Percentiles rank a stretch among this genome's conserved stretches.
phyloP scores from a whole-genome alignment of 2,329 filamentous ascomycete species.

The Helminthosporium solani region DNA sequence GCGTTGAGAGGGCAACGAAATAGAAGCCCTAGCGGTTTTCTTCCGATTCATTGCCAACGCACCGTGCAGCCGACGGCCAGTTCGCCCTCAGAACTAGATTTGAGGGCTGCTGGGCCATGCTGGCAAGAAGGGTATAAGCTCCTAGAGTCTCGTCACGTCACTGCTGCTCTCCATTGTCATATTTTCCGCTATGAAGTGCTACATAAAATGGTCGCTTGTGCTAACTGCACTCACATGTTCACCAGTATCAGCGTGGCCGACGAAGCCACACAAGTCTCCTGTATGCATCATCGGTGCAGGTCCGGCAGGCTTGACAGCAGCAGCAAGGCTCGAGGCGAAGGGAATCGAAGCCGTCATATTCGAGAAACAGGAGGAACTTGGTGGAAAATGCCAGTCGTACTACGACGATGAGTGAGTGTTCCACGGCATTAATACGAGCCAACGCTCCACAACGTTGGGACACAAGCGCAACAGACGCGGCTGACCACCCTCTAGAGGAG shows the following conservation, averaged over 20 bases:
- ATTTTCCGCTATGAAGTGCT: slow-evolving; percentile 16
- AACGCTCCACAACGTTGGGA: slow-evolving; percentile 13
- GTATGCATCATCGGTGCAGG: slow-evolving; percentile 44
- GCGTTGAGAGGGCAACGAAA: slow-evolving; percentile 30
- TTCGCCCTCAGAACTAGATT: slow-evolving; percentile 15
- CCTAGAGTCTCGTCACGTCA: slow-evolving; percentile 22
- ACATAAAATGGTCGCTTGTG: slow-evolving; percentile 24
- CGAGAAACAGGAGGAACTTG: slow-evolving; percentile 37
- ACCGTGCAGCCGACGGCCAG: slow-evolving; percentile 36
- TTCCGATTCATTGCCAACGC: slow-evolving; percentile 36
- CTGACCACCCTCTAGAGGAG: slow-evolving; percentile 40
- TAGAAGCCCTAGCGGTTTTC: slow-evolving; percentile 19
- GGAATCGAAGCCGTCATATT: slow-evolving; percentile 40
- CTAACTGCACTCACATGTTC: slow-evolving; percentile 23
- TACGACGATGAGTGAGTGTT: slow-evolving; percentile 42
- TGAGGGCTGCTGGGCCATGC: slow-evolving; percentile 14
- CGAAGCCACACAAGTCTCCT: slow-evolving; percentile 26
- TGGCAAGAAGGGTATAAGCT: slow-evolving; percentile 25
- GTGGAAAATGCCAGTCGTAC: slow-evolving; percentile 42
- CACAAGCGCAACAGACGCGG: slow-evolving; percentile 24
- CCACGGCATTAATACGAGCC: slow-evolving; percentile 4
- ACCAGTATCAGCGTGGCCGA: slow-evolving; percentile 29
- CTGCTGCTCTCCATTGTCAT: slow-evolving; percentile 18
- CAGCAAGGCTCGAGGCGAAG: slow-evolving; percentile 34
- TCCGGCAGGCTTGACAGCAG: slow-evolving; percentile 39